Conservation (phyloP, 768 basidiomycete genomes). For the Russula brevipes region DNA sequence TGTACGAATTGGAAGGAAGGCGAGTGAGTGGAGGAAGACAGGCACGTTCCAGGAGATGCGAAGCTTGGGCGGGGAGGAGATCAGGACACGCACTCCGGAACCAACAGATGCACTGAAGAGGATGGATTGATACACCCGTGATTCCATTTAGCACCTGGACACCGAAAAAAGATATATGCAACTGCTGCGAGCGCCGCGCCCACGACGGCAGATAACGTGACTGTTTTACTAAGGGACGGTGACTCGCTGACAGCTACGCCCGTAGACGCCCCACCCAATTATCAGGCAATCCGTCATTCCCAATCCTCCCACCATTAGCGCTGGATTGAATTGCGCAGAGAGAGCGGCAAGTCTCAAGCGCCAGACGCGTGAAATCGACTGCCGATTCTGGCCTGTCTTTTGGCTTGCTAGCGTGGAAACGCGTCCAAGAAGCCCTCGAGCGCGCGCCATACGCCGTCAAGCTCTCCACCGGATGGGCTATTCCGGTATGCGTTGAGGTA, state of each 20-base stretch:
- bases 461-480: too few species aligned
- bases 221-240: constrained; percentile 21
- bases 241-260: too few species aligned
- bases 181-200: constrained; percentile 50
- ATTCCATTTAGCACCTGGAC: constrained; percentile 25
- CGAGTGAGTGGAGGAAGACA: constrained; percentile 62
- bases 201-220: constrained; percentile 47
- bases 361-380: too few species aligned
- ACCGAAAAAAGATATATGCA: background rate
- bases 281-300: constrained; percentile 32
- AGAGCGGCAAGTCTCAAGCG: too few species aligned
- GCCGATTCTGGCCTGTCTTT: too few species aligned
- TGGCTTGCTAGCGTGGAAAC: too few species aligned
- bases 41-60: constrained; percentile 33
- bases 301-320: too few species aligned
- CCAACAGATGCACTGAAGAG: constrained; percentile 32
- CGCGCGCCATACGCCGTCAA: too few species aligned
- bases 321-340: too few species aligned
- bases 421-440: too few species aligned
- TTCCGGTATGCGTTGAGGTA: too few species aligned
- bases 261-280: constrained; percentile 32
- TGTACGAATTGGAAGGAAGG: constrained; percentile 95
- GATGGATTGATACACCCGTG: constrained; percentile 3
- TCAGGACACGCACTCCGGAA: constrained; percentile 34
- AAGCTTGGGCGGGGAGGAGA: constrained; percentile 18